Percentiles rank a stretch among this genome's conserved stretches.
Evolutionary conservation across 2,329 filamentous ascomycete genomes (phyloP).

Genomic region (Talaromyces sp.): DNA sequence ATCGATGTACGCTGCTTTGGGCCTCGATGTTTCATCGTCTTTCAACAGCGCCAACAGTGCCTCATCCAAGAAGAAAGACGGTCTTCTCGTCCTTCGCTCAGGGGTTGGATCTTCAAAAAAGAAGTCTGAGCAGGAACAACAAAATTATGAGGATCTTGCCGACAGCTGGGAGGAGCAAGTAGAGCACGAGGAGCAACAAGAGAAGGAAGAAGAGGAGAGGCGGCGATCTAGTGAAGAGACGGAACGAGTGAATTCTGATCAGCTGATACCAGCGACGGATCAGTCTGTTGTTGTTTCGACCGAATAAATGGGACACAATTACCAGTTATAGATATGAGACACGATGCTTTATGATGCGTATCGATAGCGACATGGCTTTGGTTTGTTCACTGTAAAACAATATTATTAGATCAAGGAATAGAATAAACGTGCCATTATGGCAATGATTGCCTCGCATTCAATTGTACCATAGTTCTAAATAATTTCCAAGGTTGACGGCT

Average conservation of each 20-base stretch:
- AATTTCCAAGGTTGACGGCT: too few species aligned
- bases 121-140: background rate
- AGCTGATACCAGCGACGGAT: background rate
- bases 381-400: background rate
- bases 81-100: conserved; percentile 30
- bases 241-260: background rate
- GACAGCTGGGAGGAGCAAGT: conserved; percentile 46
- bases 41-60: conserved; percentile 14
- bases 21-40: conserved; percentile 15
- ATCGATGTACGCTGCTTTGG: conserved; percentile 29
- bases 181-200: conserved; percentile 36
- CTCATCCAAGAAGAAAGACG: conserved; percentile 25
- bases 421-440: too few species aligned
- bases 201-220: conserved; percentile 16
- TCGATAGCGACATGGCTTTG: background rate
- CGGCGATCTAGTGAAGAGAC: conserved; percentile 8
- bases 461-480: too few species aligned
- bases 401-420: too few species aligned
- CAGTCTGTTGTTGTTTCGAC: background rate
- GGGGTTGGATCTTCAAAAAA: conserved; percentile 31
- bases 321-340: background rate
- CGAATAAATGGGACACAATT: background rate
- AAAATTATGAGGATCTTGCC: conserved; percentile 29
- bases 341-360: background rate
- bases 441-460: too few species aligned